Evolutionary conservation across 1,284 basidiomycete genomes (phyloP), one percentile per base, ranked within the genome.

Genomic region (Pholiota adiposa): DNA sequence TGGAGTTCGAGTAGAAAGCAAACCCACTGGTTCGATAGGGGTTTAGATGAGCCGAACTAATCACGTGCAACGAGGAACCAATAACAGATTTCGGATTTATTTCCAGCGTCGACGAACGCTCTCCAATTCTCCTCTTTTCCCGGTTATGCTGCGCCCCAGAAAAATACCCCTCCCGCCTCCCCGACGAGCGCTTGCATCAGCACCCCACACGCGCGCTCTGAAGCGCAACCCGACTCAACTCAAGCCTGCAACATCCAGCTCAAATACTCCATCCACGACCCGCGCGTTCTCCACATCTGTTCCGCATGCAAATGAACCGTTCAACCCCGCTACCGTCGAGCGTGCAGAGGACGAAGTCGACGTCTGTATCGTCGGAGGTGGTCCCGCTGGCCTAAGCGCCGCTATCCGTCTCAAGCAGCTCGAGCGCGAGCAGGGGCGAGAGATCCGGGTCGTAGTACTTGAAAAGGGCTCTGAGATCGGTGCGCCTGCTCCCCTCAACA

Each of bases 381-480:
- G 97, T 0, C 97, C 97, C 2, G 96, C 97, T 0, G 97, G 97
- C 33, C 84, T 99, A 60, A 92, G 90, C 68, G 96, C 97, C n/a
- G 97, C 97, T 3, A 99, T 99, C 69, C 85, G 93, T 33, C 81
- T 99, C 59, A 98, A 97, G 79, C 96, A 99, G 77, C 86, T 98
- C 44, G 94, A 96, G 69, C 79, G 86, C 65, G 88, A 95, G 72
- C 85, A 83, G 51, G 89, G 88, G 0, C 86, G 87, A 62, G 91
- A 96, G 63, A 82, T 98, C 31, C 84, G 97, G 27, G 96, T 99
- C 12, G 93, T 99, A 41, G 90, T 99, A 0, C 82, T 99, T 11
- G 97, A 99, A 79, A 99, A 99, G 77, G 96, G 95, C 12, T 82
- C 85, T 16, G 97, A 98, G 84, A 86, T 96, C 50, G 94, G 94